Conservation (phyloP, 1,284 basidiomycete species). For the Ustilago sp. region DNA sequence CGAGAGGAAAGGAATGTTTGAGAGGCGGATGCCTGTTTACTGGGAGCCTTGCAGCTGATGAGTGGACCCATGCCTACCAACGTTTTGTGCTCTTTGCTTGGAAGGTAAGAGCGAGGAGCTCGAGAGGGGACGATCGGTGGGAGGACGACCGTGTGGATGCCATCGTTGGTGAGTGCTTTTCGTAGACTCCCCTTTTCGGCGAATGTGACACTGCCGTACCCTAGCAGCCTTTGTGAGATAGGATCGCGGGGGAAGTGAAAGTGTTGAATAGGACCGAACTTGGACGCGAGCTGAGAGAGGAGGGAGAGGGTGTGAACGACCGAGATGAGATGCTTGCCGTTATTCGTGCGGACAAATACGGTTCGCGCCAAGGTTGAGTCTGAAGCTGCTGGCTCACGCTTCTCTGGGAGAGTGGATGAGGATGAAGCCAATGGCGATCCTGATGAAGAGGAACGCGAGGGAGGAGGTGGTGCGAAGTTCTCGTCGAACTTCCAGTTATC, state of each 20-base stretch:
- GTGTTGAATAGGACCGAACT: slow-evolving; percentile 40
- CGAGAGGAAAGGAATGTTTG: slow-evolving; percentile 25
- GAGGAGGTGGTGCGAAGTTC: slow-evolving; percentile 14
- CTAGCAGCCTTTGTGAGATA: slow-evolving; percentile 23
- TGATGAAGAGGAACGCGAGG: neutral
- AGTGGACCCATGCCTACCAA: slow-evolving; percentile 30
- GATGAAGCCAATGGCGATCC: neutral
- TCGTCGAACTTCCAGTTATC: slow-evolving; percentile 28
- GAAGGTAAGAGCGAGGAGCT: slow-evolving; percentile 38
- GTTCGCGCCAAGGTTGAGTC: slow-evolving; percentile 25
- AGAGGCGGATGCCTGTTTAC: slow-evolving; percentile 10
- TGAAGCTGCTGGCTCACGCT: neutral
- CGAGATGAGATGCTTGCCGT: slow-evolving; percentile 50
- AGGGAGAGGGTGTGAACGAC: slow-evolving; percentile 46
- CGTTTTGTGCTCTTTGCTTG: slow-evolving; percentile 30
- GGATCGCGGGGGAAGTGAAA: slow-evolving; percentile 53
- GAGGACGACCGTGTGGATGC: slow-evolving; percentile 30
- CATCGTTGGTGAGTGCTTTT: slow-evolving; percentile 40
- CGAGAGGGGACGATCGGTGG: slow-evolving; percentile 42
- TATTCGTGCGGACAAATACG: slow-evolving; percentile 41
- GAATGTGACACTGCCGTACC: slow-evolving; percentile 50
- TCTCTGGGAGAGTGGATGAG: neutral
- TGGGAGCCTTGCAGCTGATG: slow-evolving; percentile 28
- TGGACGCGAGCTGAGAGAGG: slow-evolving; percentile 34
- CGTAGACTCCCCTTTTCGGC: slow-evolving; percentile 25